Evolutionary conservation across 192 early-diverging fungal genomes (phyloP), one percentile per base, ranked within the genome.

Genomic region (Martensiomyces pterosporus): DNA sequence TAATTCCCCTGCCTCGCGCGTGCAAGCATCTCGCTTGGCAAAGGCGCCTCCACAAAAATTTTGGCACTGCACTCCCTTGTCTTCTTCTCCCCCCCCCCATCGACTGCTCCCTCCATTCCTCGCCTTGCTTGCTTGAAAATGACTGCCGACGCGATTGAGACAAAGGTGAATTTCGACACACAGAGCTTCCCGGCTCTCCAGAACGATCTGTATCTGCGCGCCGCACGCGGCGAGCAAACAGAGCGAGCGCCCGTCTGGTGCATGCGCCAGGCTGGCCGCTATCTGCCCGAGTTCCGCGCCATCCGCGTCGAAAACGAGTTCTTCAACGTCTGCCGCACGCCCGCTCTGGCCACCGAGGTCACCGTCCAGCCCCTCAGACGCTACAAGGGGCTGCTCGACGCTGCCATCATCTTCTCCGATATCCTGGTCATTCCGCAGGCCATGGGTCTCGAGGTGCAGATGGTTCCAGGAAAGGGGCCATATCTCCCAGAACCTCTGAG

Each of bases 361-460:
- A 99, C 96, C 4, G 57, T 99, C 33, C 94, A 99, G 79, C 96
- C 96, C 37, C 87, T 99, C 64, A 86, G 92, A 47, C 87, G 94
- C 29, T 99, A 91, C 68, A 80, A 56, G 7, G 88, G 82, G 1
- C 82, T 96, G 13, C 78, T 99, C 33, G 94, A 96, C 57, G 94
- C 93, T 3, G 87, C 93, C 5, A 99, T 99, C 64, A 99, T 99
- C 57, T 99, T 99, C 66, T 93, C 90, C 0, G 96, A 99, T 76
- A 99, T 99, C 59, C 75, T 99, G 22, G 94, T 97, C 23, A 82
- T 99, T 27, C 96, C 96, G 22, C 96, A 99, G 61, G 94, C 96
- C 15, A 70, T 99, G 79, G 96, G 96, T 1, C 55, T 99, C 52
- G 83, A 84, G 49, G 91, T 97, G n/a, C 72, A 92, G 69, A 97